A percentile compares a stretch with the other conserved stretches of the same genome.
Conservation (phyloP, 2,329 filamentous ascomycete genomes). For the Penicillium sp. region DNA sequence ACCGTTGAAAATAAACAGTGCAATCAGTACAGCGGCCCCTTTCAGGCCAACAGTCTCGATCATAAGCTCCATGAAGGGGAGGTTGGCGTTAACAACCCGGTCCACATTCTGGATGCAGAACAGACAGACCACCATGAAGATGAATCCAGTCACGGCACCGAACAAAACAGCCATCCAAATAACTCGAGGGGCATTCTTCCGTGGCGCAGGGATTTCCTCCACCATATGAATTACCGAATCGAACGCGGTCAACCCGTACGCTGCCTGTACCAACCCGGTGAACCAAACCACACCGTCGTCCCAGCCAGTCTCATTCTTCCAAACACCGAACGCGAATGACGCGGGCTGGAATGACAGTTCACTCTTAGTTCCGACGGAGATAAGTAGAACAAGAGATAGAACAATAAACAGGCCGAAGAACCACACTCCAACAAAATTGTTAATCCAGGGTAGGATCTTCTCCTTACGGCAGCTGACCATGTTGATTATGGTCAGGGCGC, state of each 20-base stretch:
- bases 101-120: constrained; percentile 52
- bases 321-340: constrained; percentile 53
- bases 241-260: constrained; percentile 58
- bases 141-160: constrained; percentile 51
- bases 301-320: constrained; percentile 56
- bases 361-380: constrained; percentile 49
- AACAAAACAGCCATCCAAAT: constrained; percentile 54
- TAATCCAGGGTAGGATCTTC: constrained; percentile 51
- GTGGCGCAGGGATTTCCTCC: constrained; percentile 55
- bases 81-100: constrained; percentile 40
- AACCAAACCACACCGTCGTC: constrained; percentile 58
- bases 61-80: constrained; percentile 53
- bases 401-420: constrained; percentile 55
- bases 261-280: constrained; percentile 56
- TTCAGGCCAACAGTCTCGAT: constrained; percentile 40
- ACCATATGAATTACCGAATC: constrained; percentile 60
- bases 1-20: constrained; percentile 57
- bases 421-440: constrained; percentile 56
- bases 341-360: constrained; percentile 49
- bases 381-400: constrained; percentile 52
- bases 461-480: constrained; percentile 53
- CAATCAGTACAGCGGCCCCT: constrained; percentile 51
- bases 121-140: constrained; percentile 54
- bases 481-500: constrained; percentile 52
- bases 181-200: constrained; percentile 51